Percentiles rank a stretch among this genome's conserved stretches.
Conservation (phyloP, 768 basidiomycete genomes). For the Suillus ampliporus region DNA sequence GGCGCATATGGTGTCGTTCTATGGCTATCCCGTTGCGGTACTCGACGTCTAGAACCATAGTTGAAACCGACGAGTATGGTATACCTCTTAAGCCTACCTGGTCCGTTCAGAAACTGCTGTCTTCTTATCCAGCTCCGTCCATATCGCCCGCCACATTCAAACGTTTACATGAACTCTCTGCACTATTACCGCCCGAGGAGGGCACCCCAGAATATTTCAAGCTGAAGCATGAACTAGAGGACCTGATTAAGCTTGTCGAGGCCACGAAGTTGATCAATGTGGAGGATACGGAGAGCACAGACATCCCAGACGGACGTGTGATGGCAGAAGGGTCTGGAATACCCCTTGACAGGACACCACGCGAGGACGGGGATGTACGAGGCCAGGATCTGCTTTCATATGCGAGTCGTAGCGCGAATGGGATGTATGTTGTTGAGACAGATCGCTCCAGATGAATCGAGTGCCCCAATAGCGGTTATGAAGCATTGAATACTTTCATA, state of each 20-base stretch:
- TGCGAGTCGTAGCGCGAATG: constrained; percentile 52
- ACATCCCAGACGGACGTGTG: constrained; percentile 47
- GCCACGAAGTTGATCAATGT: constrained; percentile 71
- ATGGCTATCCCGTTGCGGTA: not conserved
- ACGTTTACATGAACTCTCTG: constrained; percentile 74
- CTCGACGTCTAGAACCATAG: constrained; percentile 15
- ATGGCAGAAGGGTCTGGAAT: constrained; percentile 48
- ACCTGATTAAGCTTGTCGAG: constrained; percentile 78
- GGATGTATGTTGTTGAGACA: constrained; percentile 68
- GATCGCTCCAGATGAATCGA: constrained; percentile 32
- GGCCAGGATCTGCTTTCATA: constrained; percentile 55
- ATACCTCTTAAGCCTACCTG: constrained; percentile 75
- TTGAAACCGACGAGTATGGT: constrained; percentile 58
- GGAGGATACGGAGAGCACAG: constrained; percentile 30
- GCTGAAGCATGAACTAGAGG: constrained; percentile 67
- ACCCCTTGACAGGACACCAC: constrained; percentile 24
- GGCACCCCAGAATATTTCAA: constrained; percentile 56
- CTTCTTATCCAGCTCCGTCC: constrained; percentile 75
- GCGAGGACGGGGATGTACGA: constrained; percentile 31
- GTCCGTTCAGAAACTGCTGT: constrained; percentile 79
- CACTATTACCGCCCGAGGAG: constrained; percentile 67
- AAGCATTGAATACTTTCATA: not conserved
- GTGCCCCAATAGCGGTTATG: not conserved
- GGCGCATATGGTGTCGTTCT: not conserved
- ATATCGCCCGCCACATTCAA: constrained; percentile 62